Base-by-base conservation (phyloP, 768 basidiomycete genomes). In the Chalciporus piperatus region DNA sequence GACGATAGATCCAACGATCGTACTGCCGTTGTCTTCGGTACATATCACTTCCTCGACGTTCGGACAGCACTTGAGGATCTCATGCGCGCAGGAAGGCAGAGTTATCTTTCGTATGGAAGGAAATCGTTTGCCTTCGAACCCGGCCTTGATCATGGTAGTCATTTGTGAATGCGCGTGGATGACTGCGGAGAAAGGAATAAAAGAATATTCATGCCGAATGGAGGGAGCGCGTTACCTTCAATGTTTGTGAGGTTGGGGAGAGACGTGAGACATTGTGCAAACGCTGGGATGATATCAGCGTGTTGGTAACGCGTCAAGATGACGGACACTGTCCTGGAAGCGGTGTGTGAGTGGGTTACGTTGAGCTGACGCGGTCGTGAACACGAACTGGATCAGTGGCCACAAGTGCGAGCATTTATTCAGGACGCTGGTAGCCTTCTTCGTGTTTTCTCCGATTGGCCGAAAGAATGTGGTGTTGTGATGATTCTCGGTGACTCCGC, bases 61-160 rank as follows among this genome's bases (percentile, higher is more conserved):
- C 22, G 51, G 56, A 39, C 51, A 58, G 10, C 45, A 51, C 20
- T 48, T 45, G 50, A 52, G 41, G 20, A 58, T 54, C 41, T 47
- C 38, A 22, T 53, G 51, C 16, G 44, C 51, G 20, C 45, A 47
- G 11, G 16, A 41, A 27, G 51, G 51, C 4, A 59, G 39, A 14
- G 20, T 27, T 20, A 56, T 51, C 23, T 20, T 61, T 42, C 37
- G 45, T 6, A 54, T 51, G 0, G 44, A 37, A 2, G 54, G 55
- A 28, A 61, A 52, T 47, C 6, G 44, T 41, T 41, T 42, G 4
- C 45, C 49, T 38, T 40, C 28, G 19, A 61, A 54, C 25, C n/a
- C 42, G 4, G 50, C 28, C 41, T 51, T 48, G 39, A 65, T 47
- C 5, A 22, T 19, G 3, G 51, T 41, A 3, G 32, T 39, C 49